Evolutionary conservation across 257 asterid species (phyloP), one percentile per base, ranked within the genome.

Genomic region (Jacaranda mimosifolia): DNA sequence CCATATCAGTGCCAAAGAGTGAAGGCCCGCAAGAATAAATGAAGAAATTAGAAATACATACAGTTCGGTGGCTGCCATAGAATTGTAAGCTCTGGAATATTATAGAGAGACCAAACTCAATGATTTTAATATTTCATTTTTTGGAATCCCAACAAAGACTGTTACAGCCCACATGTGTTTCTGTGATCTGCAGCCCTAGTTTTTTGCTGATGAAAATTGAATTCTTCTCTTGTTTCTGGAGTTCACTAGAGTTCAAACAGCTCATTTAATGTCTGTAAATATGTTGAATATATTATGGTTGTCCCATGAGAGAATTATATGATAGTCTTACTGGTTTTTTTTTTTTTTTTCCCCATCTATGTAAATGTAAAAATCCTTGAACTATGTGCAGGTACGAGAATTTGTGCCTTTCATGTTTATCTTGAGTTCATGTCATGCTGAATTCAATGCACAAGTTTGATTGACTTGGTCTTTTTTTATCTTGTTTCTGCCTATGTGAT

Each of bases 141-240:
- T 52, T 26, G 73, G 46, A 70, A 64, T 73, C 77, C 56, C 77
- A 74, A 69, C 9, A 53, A 36, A 32, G 32, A 63, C 70, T 80
- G 58, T 70, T 32, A 48, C 78, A 63, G 18, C 59, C 76, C 85
- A 68, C 80, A 81, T 45, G 83, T 82, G 79, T 45, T 51, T 49
- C 49, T 63, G 63, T 74, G 14, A 39, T 52, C 51, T 21, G 42
- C 32, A 26, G 32, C 32, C 32, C 1, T 18, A 15, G 14, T 70
- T 55, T 17, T 59, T 49, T 32, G 14, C 57, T 75, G 70, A 32
- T 53, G 42, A 68, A 64, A 55, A 15, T 71, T 55, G 14, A 8
- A 15, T 26, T 32, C 46, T 45, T 45, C 15, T 15, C 21, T 80
- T 68, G 49, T 65, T 66, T 73, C 64, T 51, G 49, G 66, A 56